These are phyloP conservation scores for Hylodesmum podocarpum DNA, from an alignment of 306 rosid genomes.

Conservation along the genomic window DNA sequence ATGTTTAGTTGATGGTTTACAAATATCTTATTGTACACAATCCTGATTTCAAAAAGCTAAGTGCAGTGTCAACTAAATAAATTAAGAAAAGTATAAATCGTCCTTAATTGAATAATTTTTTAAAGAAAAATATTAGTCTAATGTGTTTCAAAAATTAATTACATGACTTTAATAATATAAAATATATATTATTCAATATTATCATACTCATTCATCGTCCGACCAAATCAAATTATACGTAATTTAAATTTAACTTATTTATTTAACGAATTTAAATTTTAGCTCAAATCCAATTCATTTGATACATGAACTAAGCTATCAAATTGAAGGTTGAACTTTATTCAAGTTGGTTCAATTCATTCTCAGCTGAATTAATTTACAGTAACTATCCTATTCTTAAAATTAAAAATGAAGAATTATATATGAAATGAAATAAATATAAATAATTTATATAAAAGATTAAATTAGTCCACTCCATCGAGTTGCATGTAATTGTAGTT, in stretches of 20 bases:
- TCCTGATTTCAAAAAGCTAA: neutral
- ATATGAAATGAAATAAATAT: neutral
- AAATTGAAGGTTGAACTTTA: no score
- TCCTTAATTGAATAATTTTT: neutral
- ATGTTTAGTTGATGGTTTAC: neutral
- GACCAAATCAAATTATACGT: no score
- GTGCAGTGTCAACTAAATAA: neutral
- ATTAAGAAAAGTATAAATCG: neutral
- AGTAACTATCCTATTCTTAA: neutral
- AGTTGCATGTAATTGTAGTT: neutral
- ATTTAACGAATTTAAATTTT: no score
- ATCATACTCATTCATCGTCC: no score
- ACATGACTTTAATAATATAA: no score
- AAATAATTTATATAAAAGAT: neutral
- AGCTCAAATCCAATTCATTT: no score
- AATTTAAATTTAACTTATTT: no score
- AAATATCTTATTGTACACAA: neutral
- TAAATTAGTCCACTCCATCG: neutral
- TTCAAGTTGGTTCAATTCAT: no score
- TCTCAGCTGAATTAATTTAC: no score
- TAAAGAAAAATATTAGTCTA: neutral
- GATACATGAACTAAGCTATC: no score
- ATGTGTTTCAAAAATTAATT: neutral
- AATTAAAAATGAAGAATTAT: neutral
- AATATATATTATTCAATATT: no score